A percentile compares a stretch with the other conserved stretches of the same genome.
phyloP scores from a whole-genome alignment of 768 basidiomycete genomes.

The Macrolepiota albuminosa region DNA sequence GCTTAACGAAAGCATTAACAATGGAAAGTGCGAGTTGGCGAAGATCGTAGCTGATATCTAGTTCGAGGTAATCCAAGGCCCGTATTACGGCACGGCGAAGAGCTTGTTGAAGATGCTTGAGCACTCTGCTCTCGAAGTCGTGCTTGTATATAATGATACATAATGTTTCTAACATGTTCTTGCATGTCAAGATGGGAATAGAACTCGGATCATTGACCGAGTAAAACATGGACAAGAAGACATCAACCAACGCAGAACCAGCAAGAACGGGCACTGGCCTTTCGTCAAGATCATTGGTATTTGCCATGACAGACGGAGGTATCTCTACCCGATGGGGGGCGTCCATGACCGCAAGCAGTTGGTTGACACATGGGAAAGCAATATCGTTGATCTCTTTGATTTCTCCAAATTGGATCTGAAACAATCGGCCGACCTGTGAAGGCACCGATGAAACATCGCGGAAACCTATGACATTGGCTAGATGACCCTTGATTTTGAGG shows the following conservation, averaged over 20 bases:
- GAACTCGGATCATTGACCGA: constrained; percentile 37
- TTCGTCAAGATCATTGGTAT: constrained; percentile 38
- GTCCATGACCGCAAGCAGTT: constrained; percentile 57
- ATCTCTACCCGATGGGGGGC: constrained; percentile 45
- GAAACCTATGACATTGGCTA: constrained; percentile 52
- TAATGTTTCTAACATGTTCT: constrained; percentile 58
- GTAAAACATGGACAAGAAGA: constrained; percentile 47
- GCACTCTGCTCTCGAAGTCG: constrained; percentile 52
- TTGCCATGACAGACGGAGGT: constrained; percentile 37
- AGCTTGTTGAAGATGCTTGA: constrained; percentile 49
- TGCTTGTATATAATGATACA: constrained; percentile 71
- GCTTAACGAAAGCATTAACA: constrained; percentile 57
- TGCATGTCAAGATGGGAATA: constrained; percentile 53
- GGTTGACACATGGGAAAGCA: constrained; percentile 53
- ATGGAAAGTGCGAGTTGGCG: constrained; percentile 61
- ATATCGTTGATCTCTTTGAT: constrained; percentile 35
- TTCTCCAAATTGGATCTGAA: constrained; percentile 51
- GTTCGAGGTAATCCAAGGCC: constrained; percentile 44
- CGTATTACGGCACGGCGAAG: constrained; percentile 50
- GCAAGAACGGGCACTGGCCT: constrained; percentile 41
- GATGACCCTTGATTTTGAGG: constrained; percentile 56
- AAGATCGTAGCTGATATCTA: constrained; percentile 60
- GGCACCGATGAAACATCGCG: constrained; percentile 41
- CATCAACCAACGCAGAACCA: constrained; percentile 62
- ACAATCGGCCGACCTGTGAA: constrained; percentile 40